Percentiles rank a stretch among this genome's conserved stretches.
Conservation (phyloP, 73 alveolate genomes). For the Paramecium pentaurelia region DNA sequence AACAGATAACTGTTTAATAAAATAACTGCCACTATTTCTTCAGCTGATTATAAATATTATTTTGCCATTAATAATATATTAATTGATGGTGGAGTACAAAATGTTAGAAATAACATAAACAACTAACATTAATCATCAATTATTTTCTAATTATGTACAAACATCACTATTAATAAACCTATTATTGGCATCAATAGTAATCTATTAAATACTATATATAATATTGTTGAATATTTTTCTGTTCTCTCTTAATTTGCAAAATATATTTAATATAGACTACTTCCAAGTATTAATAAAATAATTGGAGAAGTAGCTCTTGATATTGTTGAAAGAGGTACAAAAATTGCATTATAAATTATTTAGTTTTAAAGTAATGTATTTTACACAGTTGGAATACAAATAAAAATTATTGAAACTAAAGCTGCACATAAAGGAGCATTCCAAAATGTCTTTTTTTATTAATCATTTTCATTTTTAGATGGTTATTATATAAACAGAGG, state of each 20-base stretch:
- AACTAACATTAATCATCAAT: neutral
- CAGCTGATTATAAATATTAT: neutral
- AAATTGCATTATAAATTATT: neutral
- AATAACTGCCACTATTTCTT: neutral
- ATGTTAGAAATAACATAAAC: slow-evolving; percentile 11
- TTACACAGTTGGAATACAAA: neutral
- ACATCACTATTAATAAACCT: neutral
- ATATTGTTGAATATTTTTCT: neutral
- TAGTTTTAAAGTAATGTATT: neutral
- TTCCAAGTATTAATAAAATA: neutral
- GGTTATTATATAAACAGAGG: neutral
- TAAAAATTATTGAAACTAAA: neutral
- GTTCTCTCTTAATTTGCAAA: neutral
- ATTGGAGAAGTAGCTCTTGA: neutral
- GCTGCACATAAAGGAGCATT: neutral
- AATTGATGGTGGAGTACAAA: slow-evolving; percentile 15
- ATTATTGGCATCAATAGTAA: neutral
- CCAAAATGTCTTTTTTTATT: neutral
- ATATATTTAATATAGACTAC: neutral
- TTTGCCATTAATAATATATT: neutral
- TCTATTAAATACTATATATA: neutral
- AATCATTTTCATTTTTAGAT: neutral
- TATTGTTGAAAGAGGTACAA: neutral
- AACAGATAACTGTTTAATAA: neutral
- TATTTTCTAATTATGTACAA: neutral